phyloP scores from a whole-genome alignment of 768 basidiomycete species.

The Hydnomerulius pinastri region DNA sequence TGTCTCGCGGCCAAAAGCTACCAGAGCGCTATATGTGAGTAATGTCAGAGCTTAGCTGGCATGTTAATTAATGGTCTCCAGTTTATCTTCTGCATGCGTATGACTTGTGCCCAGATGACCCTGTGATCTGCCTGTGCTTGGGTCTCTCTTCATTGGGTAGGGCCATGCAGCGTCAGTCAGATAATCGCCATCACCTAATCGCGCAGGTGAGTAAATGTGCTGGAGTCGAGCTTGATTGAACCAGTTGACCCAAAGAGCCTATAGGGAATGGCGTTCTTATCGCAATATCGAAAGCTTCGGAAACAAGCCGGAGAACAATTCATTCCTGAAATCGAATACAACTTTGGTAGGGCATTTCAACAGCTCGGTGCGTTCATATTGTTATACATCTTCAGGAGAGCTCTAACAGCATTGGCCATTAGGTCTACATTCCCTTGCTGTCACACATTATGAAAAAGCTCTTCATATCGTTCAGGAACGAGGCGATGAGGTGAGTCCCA shows the following conservation, averaged over 20 bases:
- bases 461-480: conserved; percentile 59
- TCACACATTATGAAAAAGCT: conserved; percentile 80
- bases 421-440: conserved; percentile 84
- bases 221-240: not conserved
- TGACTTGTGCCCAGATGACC: conserved; percentile 81
- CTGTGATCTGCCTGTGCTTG: conserved; percentile 80
- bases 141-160: conserved; percentile 86
- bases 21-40: conserved; percentile 88
- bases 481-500: conserved; percentile 31
- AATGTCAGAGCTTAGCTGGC: not conserved
- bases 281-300: conserved; percentile 74
- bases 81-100: conserved; percentile 90
- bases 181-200: conserved; percentile 90
- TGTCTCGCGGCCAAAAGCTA: conserved; percentile 85
- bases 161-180: conserved; percentile 91
- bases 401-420: conserved; percentile 1
- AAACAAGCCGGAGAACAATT: conserved; percentile 39
- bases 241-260: not conserved
- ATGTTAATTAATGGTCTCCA: conserved; percentile 33
- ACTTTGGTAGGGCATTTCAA: conserved; percentile 91
- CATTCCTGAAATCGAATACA: conserved; percentile 84
- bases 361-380: conserved; percentile 65
- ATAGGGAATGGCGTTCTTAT: conserved; percentile 83
- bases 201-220: conserved; percentile 52
- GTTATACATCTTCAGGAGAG: not conserved